Evolutionary conservation across 1,139 yeast genomes (phyloP).

Genomic region (Yamadazyma buinensis): DNA sequence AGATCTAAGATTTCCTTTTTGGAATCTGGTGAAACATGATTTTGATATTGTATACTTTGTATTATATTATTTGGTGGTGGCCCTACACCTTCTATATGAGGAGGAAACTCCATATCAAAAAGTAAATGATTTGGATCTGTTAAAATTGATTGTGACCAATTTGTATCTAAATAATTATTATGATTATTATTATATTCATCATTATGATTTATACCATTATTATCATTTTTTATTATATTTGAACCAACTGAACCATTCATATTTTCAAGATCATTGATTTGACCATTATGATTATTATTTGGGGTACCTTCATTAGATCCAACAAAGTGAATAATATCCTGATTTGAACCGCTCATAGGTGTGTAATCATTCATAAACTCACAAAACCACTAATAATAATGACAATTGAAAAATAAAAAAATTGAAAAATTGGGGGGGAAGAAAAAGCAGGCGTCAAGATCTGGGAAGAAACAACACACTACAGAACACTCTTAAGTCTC

Average conservation of each 20-base stretch:
- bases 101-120: conserved; percentile 17
- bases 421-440: too few relatives aligned
- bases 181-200: background rate
- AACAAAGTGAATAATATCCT: background rate
- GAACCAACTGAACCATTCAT: too few relatives aligned
- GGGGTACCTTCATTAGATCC: background rate
- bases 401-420: too few relatives aligned
- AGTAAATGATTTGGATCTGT: conserved; percentile 27
- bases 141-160: conserved; percentile 38
- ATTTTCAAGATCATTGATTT: background rate
- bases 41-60: conserved; percentile 34
- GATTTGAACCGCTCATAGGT: background rate
- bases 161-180: conserved; percentile 28
- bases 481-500: too few relatives aligned
- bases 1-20: conserved; percentile 1
- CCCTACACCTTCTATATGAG: conserved; percentile 15
- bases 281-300: conserved; percentile 1
- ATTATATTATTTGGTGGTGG: conserved; percentile 22
- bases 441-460: too few relatives aligned
- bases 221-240: too few relatives aligned
- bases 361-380: too few relatives aligned
- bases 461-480: too few relatives aligned
- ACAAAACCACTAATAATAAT: too few relatives aligned
- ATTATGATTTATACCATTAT: background rate
- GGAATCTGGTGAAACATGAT: conserved; percentile 19